Percentiles rank a stretch among this genome's conserved stretches.
phyloP scores from a whole-genome alignment of 495 filamentous ascomycete genomes.

The Aspergillus conjunctus region DNA sequence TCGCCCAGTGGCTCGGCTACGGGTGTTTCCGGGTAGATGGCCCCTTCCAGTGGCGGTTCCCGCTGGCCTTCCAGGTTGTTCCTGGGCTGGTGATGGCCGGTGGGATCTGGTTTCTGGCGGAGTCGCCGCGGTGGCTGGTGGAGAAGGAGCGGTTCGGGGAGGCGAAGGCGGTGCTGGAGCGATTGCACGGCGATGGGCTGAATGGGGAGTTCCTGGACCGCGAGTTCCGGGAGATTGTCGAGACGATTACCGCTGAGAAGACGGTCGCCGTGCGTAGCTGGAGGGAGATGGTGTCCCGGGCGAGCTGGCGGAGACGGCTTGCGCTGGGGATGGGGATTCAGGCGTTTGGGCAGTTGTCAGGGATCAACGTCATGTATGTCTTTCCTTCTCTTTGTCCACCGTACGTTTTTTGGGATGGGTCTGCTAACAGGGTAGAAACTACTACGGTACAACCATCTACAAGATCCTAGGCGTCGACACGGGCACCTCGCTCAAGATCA shows the following conservation, averaged over 20 bases:
- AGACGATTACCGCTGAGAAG: conserved; percentile 10
- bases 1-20: conserved; percentile 57
- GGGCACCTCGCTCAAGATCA: conserved; percentile 47
- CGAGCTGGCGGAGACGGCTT: background rate
- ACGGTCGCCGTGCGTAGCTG: conserved; percentile 5
- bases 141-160: conserved; percentile 37
- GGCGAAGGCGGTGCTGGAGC: conserved; percentile 3
- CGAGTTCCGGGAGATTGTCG: conserved; percentile 12
- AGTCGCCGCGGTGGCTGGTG: conserved; percentile 61
- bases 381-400: background rate
- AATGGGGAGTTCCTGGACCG: conserved; percentile 5
- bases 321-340: conserved; percentile 13
- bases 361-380: conserved; percentile 11
- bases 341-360: conserved; percentile 8
- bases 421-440: conserved; percentile 31
- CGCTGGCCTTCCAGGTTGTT: conserved; percentile 55
- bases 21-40: conserved; percentile 51
- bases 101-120: conserved; percentile 54
- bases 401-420: background rate
- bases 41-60: conserved; percentile 57
- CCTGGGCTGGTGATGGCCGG: conserved; percentile 51
- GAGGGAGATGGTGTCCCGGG: conserved; percentile 10
- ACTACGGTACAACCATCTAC: conserved; percentile 57
- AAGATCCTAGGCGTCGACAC: conserved; percentile 49
- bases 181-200: background rate